Conservation (phyloP, 1,284 basidiomycete species). For the Boletellus sp. region DNA sequence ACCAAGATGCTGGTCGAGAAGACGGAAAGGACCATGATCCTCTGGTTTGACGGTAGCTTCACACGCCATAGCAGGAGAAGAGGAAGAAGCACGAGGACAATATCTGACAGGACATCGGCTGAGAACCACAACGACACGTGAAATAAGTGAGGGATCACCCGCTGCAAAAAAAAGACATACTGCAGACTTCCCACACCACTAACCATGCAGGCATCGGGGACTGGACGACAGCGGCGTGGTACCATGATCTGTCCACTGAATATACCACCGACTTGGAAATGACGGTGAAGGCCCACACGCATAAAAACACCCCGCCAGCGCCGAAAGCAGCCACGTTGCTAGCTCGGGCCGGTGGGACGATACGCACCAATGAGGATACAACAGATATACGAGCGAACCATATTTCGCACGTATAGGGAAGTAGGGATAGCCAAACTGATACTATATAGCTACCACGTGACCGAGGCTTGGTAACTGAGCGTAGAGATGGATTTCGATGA, state of each 20-base stretch:
- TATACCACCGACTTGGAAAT: slow-evolving; percentile 19
- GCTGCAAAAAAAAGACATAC: slow-evolving; percentile 10
- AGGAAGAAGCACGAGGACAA: slow-evolving; percentile 23
- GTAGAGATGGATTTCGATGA: background rate
- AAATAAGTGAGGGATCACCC: background rate
- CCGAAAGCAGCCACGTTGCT: slow-evolving; percentile 1
- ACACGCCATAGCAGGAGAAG: slow-evolving; percentile 27
- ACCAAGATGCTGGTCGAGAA: slow-evolving; percentile 31
- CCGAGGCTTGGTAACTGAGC: slow-evolving; percentile 9
- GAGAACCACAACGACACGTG: background rate
- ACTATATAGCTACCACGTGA: slow-evolving; percentile 20
- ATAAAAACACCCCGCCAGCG: slow-evolving; percentile 6
- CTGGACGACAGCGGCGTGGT: background rate
- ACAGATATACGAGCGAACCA: slow-evolving; percentile 34
- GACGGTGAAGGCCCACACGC: slow-evolving; percentile 23
- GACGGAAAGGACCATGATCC: slow-evolving; percentile 26
- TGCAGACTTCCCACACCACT: slow-evolving; percentile 22
- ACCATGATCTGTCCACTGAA: slow-evolving; percentile 18
- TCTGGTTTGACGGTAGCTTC: slow-evolving; percentile 23
- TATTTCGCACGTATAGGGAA: slow-evolving; percentile 23
- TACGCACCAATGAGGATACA: slow-evolving; percentile 23
- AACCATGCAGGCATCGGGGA: slow-evolving; percentile 23
- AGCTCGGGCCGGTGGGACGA: slow-evolving; percentile 21
- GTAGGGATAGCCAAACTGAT: slow-evolving; percentile 19
- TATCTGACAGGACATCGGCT: slow-evolving; percentile 27